Conservation (phyloP, 2,329 filamentous ascomycete species). For the Hymenoscyphus infarciens region DNA sequence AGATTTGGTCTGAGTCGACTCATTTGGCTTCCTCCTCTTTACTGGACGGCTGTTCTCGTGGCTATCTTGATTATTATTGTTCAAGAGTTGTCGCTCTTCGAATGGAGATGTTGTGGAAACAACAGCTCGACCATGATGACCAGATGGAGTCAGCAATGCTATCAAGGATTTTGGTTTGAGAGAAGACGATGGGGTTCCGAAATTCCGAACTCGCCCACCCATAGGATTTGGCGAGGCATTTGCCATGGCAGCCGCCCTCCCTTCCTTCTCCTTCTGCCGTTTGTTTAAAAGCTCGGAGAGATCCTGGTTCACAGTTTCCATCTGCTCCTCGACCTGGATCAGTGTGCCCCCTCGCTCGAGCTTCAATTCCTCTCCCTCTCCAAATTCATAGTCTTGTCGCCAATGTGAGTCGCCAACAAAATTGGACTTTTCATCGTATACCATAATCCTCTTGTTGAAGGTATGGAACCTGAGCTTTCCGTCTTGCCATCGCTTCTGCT, state of each 20-base stretch:
- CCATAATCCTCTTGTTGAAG: conserved; percentile 89
- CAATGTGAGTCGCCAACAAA: conserved; percentile 84
- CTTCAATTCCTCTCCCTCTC: conserved; percentile 77
- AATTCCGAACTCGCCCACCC: conserved; percentile 17
- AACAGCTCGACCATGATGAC: conserved; percentile 58
- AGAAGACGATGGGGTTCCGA: conserved; percentile 40
- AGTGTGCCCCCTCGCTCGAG: conserved; percentile 73
- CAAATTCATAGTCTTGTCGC: conserved; percentile 63
- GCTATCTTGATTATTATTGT: conserved; percentile 12
- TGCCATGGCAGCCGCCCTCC: conserved; percentile 39
- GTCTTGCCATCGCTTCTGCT: conserved; percentile 93
- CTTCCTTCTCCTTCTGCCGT: conserved; percentile 54
- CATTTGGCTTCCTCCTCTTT: conserved; percentile 42
- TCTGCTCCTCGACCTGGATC: conserved; percentile 74
- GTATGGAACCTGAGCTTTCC: conserved; percentile 82
- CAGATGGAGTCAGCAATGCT: conserved; percentile 60
- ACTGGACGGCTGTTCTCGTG: conserved; percentile 34
- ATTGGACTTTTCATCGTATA: conserved; percentile 77
- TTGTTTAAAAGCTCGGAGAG: conserved; percentile 72
- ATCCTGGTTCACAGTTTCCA: conserved; percentile 74
- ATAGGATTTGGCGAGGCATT: conserved; percentile 31
- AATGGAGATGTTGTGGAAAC: conserved; percentile 61
- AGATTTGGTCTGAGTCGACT: conserved; percentile 42
- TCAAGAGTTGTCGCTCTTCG: conserved; percentile 48
- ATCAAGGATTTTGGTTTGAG: conserved; percentile 56